Base-by-base conservation (phyloP, 225 moss, liverwort and hornwort genomes). In the Bryum argenteum region DNA sequence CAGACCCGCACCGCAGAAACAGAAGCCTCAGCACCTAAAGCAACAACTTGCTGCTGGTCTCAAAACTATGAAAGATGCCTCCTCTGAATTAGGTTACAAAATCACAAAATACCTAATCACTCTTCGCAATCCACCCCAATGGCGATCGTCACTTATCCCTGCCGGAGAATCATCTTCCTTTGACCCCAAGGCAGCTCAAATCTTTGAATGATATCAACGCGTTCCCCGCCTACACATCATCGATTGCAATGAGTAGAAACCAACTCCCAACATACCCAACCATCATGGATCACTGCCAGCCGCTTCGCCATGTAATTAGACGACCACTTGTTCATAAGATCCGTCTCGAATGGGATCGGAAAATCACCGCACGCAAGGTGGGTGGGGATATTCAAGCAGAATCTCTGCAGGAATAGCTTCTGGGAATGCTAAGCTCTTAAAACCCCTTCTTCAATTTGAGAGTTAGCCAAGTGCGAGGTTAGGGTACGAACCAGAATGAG, bases 81-180 rank as follows among this genome's bases (percentile, higher is more conserved):
- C 45, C 42, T 58, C 72, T 59, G 19, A 69, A 64, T 33, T 65
- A 79, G 54, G 40, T 79, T 63, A 18, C 71, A 44, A 56, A 61
- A 70, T 68, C 33, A 58, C 15, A 65, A 33, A 33, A 45, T 2
- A 75, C 78, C 75, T 75, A 82, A 62, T 71, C 43, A 51, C 66
- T 75, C 71, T 44, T 70, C 70, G 70, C 70, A 17, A 66, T 68
- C 55, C 59, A 56, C 10, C 10, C 33, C 2, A 33, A 33, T 58
- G 54, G 53, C 51, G 70, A 54, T 7, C 66, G 65, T 6, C 11
- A 16, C 9, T 16, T 62, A 63, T 53, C 60, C 69, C 65, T 70
- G 58, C 65, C 65, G 63, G 48, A 68, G 47, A 59, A 61, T 48
- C 28, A 28, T 18, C 55, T 67, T 71, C 61, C 10, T 1, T 22